These are phyloP conservation scores for Tagetes erecta DNA, from an alignment of 129 eudicot genomes.

Conservation along the genomic window DNA sequence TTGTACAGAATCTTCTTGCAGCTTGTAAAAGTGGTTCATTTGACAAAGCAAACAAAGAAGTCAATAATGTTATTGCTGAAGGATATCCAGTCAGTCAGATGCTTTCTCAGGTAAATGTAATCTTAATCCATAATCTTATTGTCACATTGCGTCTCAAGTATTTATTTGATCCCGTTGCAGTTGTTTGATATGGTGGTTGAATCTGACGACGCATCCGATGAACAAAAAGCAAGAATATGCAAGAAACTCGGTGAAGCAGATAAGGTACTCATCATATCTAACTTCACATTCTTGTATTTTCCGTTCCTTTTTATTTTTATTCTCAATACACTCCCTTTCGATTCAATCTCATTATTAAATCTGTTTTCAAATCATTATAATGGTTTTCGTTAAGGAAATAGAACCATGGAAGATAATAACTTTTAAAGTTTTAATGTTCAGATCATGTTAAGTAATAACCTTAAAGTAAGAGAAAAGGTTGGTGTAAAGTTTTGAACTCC, in stretches of 20 bases:
- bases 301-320: neutral
- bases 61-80: conserved; percentile 78
- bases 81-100: conserved; percentile 97
- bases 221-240: conserved; percentile 92
- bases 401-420: neutral
- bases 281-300: neutral
- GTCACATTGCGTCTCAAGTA: conserved; percentile 7
- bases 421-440: neutral
- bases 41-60: conserved; percentile 82
- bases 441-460: neutral
- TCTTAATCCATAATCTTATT: conserved; percentile 16
- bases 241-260: conserved; percentile 79
- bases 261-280: conserved; percentile 56
- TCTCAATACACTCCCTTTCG: neutral
- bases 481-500: conserved; percentile 14
- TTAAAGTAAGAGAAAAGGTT: neutral
- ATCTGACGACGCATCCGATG: conserved; percentile 71
- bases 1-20: conserved; percentile 63
- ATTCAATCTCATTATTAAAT: neutral
- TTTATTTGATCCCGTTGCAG: conserved; percentile 42
- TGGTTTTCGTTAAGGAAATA: neutral
- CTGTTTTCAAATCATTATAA: conserved; percentile 10
- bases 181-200: conserved; percentile 73
- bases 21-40: conserved; percentile 86
- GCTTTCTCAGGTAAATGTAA: conserved; percentile 70